Percentiles rank a stretch among this genome's conserved stretches.
These are phyloP conservation scores for Tuber microsphaerosporum DNA, from an alignment of 495 filamentous ascomycete species.

Conservation along the genomic window DNA sequence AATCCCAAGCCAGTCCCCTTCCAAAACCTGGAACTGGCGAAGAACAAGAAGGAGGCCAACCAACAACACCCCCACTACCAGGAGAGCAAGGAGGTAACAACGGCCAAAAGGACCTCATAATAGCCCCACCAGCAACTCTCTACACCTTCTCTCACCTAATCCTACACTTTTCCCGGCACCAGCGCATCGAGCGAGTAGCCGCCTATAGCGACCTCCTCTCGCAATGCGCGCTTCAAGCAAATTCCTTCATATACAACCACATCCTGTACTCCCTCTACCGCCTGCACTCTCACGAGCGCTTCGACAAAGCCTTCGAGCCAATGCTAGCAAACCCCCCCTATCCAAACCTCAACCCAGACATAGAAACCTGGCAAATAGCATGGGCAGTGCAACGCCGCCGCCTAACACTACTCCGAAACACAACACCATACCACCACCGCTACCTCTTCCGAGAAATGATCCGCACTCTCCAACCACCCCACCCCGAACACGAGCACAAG, in stretches of 20 bases:
- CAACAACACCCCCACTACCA: background rate
- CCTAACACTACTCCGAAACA: slow-evolving; percentile 41
- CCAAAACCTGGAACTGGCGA: slow-evolving; percentile 10
- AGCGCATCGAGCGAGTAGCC: slow-evolving; percentile 48
- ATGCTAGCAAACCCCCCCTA: slow-evolving; percentile 26
- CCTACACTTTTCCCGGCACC: slow-evolving; percentile 51
- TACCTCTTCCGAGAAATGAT: slow-evolving; percentile 51
- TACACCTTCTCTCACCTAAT: slow-evolving; percentile 60
- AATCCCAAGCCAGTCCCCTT: slow-evolving; percentile 35
- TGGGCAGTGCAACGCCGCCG: slow-evolving; percentile 54
- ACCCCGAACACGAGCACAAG: background rate
- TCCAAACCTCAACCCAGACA: slow-evolving; percentile 46
- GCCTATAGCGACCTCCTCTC: slow-evolving; percentile 47
- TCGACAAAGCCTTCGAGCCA: slow-evolving; percentile 48
- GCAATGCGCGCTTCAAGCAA: slow-evolving; percentile 49
- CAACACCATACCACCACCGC: background rate
- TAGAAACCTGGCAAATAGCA: slow-evolving; percentile 49
- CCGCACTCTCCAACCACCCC: slow-evolving; percentile 17
- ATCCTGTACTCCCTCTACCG: slow-evolving; percentile 54
- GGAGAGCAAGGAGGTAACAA: slow-evolving; percentile 34
- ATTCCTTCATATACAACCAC: slow-evolving; percentile 59
- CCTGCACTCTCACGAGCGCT: slow-evolving; percentile 46
- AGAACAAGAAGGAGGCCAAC: background rate
- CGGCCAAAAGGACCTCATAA: slow-evolving; percentile 40
- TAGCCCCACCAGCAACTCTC: slow-evolving; percentile 50